Evolutionary conservation across 495 filamentous ascomycete species (phyloP).

Genomic region (Lophium mytilinum): DNA sequence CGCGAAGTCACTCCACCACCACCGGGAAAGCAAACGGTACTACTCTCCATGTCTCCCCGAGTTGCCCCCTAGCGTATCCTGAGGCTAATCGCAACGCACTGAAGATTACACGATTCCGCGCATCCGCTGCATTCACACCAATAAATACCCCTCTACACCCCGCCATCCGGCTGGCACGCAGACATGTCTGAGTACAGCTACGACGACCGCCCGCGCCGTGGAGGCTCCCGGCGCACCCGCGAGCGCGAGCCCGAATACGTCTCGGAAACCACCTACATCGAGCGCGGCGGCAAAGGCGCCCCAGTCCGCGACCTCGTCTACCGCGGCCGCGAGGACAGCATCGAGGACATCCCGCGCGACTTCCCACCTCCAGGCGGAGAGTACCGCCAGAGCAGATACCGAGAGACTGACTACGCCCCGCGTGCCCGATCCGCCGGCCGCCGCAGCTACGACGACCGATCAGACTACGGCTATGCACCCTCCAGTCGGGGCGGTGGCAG

Average conservation of each 20-base stretch:
- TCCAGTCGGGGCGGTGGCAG: conserved; percentile 14
- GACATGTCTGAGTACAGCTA: conserved; percentile 30
- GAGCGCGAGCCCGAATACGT: conserved; percentile 37
- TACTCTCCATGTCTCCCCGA: neutral
- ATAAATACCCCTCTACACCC: neutral
- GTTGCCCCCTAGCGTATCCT: neutral
- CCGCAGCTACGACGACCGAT: conserved; percentile 28
- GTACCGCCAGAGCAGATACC: conserved; percentile 23
- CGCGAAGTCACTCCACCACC: conserved; percentile 12
- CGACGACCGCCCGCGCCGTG: conserved; percentile 21
- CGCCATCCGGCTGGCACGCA: neutral
- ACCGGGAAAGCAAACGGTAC: conserved; percentile 9
- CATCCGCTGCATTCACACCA: neutral
- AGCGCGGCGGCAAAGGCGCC: conserved; percentile 32
- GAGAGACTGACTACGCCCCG: conserved; percentile 29
- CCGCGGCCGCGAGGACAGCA: conserved; percentile 35
- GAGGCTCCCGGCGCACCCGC: conserved; percentile 23
- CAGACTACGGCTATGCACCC: conserved; percentile 28
- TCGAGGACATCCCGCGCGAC: conserved; percentile 38
- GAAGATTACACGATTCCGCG: conserved; percentile 1
- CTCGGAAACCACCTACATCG: conserved; percentile 35
- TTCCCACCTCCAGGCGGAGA: conserved; percentile 36
- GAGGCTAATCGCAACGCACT: neutral
- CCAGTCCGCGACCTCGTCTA: conserved; percentile 34
- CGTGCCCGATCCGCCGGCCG: conserved; percentile 28